Evolutionary conservation across 192 early-diverging fungal species (phyloP).

Genomic region (Mortierella claussenii): DNA sequence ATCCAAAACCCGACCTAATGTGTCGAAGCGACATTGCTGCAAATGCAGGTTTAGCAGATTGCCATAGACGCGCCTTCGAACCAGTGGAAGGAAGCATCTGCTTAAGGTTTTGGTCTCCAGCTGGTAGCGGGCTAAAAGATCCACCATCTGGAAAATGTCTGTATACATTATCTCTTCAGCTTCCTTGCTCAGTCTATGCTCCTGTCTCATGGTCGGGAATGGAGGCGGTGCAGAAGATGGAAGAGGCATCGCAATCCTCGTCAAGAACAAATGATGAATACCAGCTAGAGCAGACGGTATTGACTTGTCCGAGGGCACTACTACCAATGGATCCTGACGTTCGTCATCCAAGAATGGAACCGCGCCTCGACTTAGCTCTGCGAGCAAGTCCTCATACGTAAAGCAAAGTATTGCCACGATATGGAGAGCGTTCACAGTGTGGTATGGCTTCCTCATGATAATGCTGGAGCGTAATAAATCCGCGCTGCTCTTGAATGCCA

Average conservation of each 20-base stretch:
- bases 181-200: slow-evolving; percentile 4
- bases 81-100: slow-evolving; percentile 5
- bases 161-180: slow-evolving; percentile 11
- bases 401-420: slow-evolving; percentile 10
- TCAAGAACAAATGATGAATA: slow-evolving; percentile 23
- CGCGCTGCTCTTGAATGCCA: slow-evolving; percentile 1
- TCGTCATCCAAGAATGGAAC: slow-evolving; percentile 26
- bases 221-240: neutral
- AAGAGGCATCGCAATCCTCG: neutral
- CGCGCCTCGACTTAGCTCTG: slow-evolving; percentile 8
- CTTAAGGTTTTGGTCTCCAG: neutral
- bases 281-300: slow-evolving; percentile 18
- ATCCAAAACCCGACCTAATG: slow-evolving; percentile 2
- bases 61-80: slow-evolving; percentile 20
- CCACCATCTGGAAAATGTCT: slow-evolving; percentile 16
- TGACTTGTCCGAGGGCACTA: neutral
- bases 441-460: slow-evolving; percentile 15
- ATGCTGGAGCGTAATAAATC: slow-evolving; percentile 18
- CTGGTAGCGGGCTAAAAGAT: slow-evolving; percentile 11
- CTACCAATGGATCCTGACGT: slow-evolving; percentile 8
- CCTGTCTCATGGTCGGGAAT: neutral
- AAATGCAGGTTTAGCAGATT: slow-evolving; percentile 9
- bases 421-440: slow-evolving; percentile 24
- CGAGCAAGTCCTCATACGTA: slow-evolving; percentile 12
- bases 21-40: neutral